phyloP scores from a whole-genome alignment of 805 yeast species.

The Candida chauliodis region DNA sequence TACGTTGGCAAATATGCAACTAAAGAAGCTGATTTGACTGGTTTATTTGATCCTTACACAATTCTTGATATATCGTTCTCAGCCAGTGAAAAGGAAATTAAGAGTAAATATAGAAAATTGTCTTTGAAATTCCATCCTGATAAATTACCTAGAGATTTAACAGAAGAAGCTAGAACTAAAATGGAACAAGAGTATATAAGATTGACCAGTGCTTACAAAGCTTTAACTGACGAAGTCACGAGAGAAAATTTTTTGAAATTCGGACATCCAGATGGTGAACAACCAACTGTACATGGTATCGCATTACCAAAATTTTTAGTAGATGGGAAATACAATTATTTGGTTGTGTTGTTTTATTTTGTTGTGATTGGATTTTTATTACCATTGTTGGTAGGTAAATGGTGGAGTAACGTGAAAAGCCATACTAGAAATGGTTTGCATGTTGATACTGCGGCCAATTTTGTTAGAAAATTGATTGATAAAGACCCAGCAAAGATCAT shows the following conservation, averaged over 20 bases:
- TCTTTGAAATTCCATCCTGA: constrained; percentile 93
- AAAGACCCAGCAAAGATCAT: constrained; percentile 66
- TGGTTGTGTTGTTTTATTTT: constrained; percentile 62
- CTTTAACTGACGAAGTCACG: constrained; percentile 85
- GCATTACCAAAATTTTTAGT: constrained; percentile 91
- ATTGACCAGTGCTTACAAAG: constrained; percentile 89
- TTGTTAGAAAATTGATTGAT: constrained; percentile 70
- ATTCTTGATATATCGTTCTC: constrained; percentile 69
- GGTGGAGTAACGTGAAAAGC: constrained; percentile 86
- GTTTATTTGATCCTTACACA: constrained; percentile 85
- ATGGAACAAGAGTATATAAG: constrained; percentile 76
- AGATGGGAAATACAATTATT: constrained; percentile 71
- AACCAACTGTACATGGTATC: constrained; percentile 84
- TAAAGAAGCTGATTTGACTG: constrained; percentile 43
- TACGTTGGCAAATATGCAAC: constrained; percentile 34
- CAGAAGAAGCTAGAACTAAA: constrained; percentile 50
- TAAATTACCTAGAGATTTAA: constrained; percentile 65
- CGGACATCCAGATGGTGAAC: constrained; percentile 99
- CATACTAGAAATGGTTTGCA: constrained; percentile 82
- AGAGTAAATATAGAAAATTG: constrained; percentile 78
- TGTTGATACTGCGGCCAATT: constrained; percentile 75
- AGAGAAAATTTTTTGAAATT: constrained; percentile 78
- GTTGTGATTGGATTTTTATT: constrained; percentile 70
- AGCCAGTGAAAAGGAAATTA: constrained; percentile 72
- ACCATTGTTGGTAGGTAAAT: constrained; percentile 75